Conservation (phyloP, 2,329 filamentous ascomycete species). For the Colletotrichum destructivum region DNA sequence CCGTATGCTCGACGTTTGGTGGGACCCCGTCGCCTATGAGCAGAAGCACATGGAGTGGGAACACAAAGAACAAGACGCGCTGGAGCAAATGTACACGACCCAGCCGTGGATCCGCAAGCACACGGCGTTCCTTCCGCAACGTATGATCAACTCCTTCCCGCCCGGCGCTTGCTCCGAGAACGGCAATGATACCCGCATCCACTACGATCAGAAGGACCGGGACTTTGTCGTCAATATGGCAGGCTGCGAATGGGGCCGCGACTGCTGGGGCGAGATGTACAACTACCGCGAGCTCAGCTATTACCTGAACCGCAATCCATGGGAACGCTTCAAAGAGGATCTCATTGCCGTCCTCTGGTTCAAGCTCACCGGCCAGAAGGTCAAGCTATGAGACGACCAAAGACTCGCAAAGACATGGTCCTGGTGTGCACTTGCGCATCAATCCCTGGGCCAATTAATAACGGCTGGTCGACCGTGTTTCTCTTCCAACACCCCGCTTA, state of each 20-base stretch:
- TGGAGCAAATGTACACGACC: slow-evolving; percentile 91
- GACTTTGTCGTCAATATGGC: slow-evolving; percentile 99
- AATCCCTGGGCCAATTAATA: slow-evolving; percentile 31
- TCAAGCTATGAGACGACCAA: slow-evolving; percentile 63
- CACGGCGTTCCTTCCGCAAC: slow-evolving; percentile 90
- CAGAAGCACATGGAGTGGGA: slow-evolving; percentile 99
- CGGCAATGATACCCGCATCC: slow-evolving; percentile 81
- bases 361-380: slow-evolving; percentile 74
- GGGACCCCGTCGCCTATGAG: slow-evolving; percentile 97
- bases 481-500: slow-evolving; percentile 37
- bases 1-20: slow-evolving; percentile 94
- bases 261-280: slow-evolving; percentile 99
- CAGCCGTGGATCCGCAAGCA: slow-evolving; percentile 95
- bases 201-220: slow-evolving; percentile 87
- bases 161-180: slow-evolving; percentile 88
- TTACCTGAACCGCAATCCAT: slow-evolving; percentile 85
- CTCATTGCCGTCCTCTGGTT: slow-evolving; percentile 73
- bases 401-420: slow-evolving; percentile 9
- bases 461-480: slow-evolving; percentile 41
- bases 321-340: slow-evolving; percentile 83
- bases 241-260: slow-evolving; percentile 94
- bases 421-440: slow-evolving; percentile 32
- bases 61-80: slow-evolving; percentile 96
- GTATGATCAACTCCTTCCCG: slow-evolving; percentile 95
- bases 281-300: slow-evolving; percentile 93